Evolutionary conservation across 1,284 basidiomycete species (phyloP).

Genomic region (Malassezia japonica): DNA sequence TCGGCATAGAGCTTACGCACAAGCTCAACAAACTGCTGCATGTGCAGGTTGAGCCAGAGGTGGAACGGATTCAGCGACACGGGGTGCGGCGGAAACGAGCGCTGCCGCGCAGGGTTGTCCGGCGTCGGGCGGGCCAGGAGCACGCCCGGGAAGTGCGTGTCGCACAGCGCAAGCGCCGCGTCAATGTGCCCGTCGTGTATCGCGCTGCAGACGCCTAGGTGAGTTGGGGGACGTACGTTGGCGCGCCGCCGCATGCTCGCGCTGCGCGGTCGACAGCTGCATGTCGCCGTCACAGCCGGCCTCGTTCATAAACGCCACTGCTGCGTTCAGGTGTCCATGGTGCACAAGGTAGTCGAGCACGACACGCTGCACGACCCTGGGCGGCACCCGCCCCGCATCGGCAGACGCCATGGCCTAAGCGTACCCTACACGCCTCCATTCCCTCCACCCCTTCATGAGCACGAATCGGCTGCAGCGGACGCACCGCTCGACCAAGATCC

Average conservation of each 20-base stretch:
- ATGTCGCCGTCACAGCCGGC: not conserved
- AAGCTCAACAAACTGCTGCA: conserved; percentile 70
- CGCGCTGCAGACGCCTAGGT: conserved; percentile 3
- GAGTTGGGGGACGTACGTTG: conserved; percentile 10
- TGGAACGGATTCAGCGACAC: conserved; percentile 58
- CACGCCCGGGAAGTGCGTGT: conserved; percentile 49
- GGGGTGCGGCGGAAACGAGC: conserved; percentile 27
- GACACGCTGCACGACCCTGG: conserved; percentile 52
- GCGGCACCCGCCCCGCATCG: too few relatives aligned
- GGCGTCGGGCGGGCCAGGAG: conserved; percentile 7
- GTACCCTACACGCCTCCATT: too few relatives aligned
- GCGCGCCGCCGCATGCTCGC: conserved; percentile 7
- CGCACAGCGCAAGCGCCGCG: conserved; percentile 59
- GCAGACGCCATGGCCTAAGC: too few relatives aligned
- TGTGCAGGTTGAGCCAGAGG: conserved; percentile 68
- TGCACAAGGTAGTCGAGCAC: conserved; percentile 72
- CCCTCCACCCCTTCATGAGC: too few relatives aligned
- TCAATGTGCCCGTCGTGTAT: conserved; percentile 64
- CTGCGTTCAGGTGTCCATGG: conserved; percentile 62
- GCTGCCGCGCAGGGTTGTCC: conserved; percentile 3
- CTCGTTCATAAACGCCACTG: conserved; percentile 55
- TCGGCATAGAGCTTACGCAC: conserved; percentile 40
- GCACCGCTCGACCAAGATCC: conserved; percentile 44
- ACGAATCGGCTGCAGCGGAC: conserved; percentile 31
- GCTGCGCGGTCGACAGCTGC: conserved; percentile 7